Conservation (phyloP, 2,329 filamentous ascomycete genomes). For the Coniochaeta pulveracea region DNA sequence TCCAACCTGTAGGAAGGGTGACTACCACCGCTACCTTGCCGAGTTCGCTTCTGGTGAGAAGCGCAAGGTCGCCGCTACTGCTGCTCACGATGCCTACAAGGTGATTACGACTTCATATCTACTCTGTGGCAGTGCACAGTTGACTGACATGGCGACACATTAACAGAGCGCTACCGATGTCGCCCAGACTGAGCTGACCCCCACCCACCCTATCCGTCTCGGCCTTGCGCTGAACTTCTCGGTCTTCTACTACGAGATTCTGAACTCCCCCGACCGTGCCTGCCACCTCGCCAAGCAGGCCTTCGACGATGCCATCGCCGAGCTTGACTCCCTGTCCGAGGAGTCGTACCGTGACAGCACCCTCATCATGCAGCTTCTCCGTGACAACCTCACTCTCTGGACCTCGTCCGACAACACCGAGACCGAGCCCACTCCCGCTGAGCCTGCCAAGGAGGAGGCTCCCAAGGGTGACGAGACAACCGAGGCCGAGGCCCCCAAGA, state of each 20-base stretch:
- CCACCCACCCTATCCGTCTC: slow-evolving; percentile 95
- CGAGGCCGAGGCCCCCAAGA: slow-evolving; percentile 34
- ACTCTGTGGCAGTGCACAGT: background rate
- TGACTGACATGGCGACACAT: slow-evolving; percentile 8
- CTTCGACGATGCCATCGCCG: slow-evolving; percentile 95
- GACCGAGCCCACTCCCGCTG: slow-evolving; percentile 52
- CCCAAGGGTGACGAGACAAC: slow-evolving; percentile 54
- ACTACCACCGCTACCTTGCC: slow-evolving; percentile 91
- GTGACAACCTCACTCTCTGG: slow-evolving; percentile 97
- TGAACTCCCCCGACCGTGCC: slow-evolving; percentile 94
- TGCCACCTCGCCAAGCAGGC: slow-evolving; percentile 99
- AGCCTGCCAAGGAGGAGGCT: slow-evolving; percentile 42
- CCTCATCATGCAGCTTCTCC: slow-evolving; percentile 97
- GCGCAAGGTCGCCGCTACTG: slow-evolving; percentile 78
- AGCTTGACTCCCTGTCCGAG: slow-evolving; percentile 95
- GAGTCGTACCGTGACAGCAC: slow-evolving; percentile 99
- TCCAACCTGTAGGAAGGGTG: slow-evolving; percentile 66
- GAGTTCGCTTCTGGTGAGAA: slow-evolving; percentile 91
- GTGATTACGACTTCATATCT: slow-evolving; percentile 30
- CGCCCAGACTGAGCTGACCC: slow-evolving; percentile 92
- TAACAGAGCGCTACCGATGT: slow-evolving; percentile 88
- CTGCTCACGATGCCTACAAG: slow-evolving; percentile 95
- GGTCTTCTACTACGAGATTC: slow-evolving; percentile 98
- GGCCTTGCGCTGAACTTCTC: slow-evolving; percentile 98
- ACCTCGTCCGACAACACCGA: slow-evolving; percentile 87